Conservation (phyloP, 805 yeast species). For the Lipomyces lipofer region DNA sequence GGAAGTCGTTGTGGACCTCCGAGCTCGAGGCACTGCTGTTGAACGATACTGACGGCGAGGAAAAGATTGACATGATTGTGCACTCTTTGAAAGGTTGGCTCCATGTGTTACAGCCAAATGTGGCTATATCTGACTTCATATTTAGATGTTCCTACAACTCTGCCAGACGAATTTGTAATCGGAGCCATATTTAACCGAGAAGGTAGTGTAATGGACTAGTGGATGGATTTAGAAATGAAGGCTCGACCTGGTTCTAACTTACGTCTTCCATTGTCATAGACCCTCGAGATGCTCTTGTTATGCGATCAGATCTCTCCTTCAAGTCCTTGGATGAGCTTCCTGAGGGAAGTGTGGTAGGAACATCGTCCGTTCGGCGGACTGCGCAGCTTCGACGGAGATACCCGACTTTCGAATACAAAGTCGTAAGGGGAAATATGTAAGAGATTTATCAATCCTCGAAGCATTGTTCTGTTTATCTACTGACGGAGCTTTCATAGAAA, state of each 20-base stretch:
- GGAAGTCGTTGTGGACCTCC: constrained; percentile 94
- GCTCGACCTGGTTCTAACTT: not conserved
- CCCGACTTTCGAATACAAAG: constrained; percentile 76
- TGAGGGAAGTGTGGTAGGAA: constrained; percentile 82
- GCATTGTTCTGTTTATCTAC: not conserved
- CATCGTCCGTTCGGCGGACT: constrained; percentile 89
- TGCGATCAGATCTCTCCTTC: constrained; percentile 66
- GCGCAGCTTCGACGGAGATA: constrained; percentile 80
- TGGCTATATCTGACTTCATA: no score
- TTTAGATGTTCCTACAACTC: constrained; percentile 64
- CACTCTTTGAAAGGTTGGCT: constrained; percentile 83
- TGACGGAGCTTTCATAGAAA: constrained; percentile 38
- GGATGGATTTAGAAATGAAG: no score
- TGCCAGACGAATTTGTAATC: constrained; percentile 85
- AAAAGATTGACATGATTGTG: constrained; percentile 80
- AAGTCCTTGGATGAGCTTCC: constrained; percentile 73
- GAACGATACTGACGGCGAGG: constrained; percentile 61
- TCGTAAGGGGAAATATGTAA: constrained; percentile 74
- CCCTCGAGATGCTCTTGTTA: constrained; percentile 81
- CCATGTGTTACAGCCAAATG: no score
- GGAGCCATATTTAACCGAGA: constrained; percentile 62
- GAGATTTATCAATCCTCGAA: constrained; percentile 26
- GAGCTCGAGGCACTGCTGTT: constrained; percentile 82
- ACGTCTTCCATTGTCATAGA: constrained; percentile 51
- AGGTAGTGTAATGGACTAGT: no score